phyloP scores from a whole-genome alignment of 2,329 filamentous ascomycete species.

The Paecilomyces sp. region DNA sequence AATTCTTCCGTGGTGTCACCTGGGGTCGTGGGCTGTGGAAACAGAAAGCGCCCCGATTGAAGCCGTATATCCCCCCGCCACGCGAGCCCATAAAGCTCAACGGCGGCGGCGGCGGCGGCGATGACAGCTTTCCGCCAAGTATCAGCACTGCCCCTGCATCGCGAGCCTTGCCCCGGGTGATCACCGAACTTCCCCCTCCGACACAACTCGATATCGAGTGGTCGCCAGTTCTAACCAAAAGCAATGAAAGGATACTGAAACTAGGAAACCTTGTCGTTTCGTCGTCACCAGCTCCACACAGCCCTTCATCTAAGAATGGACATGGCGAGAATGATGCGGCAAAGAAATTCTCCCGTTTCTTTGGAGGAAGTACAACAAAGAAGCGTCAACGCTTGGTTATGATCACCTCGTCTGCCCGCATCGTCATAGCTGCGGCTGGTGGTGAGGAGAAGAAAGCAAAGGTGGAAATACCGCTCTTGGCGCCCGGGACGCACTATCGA shows the following conservation, averaged over 20 bases:
- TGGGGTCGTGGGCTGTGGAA: conserved; percentile 87
- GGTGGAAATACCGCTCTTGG: conserved; percentile 77
- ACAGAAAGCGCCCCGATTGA: conserved; percentile 77
- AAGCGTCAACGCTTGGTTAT: conserved; percentile 90
- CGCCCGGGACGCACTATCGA: conserved; percentile 68
- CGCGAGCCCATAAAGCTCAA: conserved; percentile 75
- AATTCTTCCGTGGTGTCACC: conserved; percentile 81
- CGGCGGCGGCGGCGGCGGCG: conserved; percentile 34
- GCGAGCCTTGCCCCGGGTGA: conserved; percentile 68
- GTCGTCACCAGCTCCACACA: conserved; percentile 68
- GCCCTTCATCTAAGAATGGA: conserved; percentile 62
- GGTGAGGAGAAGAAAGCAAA: conserved; percentile 96
- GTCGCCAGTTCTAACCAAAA: conserved; percentile 86
- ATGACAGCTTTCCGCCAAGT: conserved; percentile 36
- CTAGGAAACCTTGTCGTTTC: conserved; percentile 84
- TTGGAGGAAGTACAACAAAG: conserved; percentile 83
- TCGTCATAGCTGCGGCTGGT: conserved; percentile 82
- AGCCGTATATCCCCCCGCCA: conserved; percentile 70
- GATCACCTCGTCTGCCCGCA: conserved; percentile 83
- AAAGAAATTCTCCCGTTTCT: conserved; percentile 89
- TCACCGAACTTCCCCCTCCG: conserved; percentile 93
- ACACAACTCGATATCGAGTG: conserved; percentile 97
- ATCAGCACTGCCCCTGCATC: conserved; percentile 32
- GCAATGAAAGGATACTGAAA: conserved; percentile 90
- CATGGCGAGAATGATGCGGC: conserved; percentile 57